Conservation (phyloP, 192 early-diverging fungal genomes). For the Umbelopsis ramanniana region DNA sequence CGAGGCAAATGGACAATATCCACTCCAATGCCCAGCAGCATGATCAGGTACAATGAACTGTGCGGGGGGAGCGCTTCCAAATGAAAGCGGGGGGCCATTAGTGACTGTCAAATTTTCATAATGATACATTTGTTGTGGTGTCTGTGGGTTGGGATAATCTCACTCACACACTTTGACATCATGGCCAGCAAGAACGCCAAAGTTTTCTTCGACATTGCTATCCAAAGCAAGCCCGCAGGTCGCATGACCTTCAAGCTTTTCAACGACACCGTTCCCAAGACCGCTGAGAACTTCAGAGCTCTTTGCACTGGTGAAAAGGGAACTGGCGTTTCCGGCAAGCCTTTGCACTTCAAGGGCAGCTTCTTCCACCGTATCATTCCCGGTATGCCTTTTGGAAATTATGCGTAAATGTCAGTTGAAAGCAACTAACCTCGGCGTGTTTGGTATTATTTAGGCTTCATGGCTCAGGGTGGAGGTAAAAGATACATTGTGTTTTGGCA, state of each 20-base stretch:
- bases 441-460: constrained; percentile 35
- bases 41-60: constrained; percentile 21
- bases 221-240: constrained; percentile 61
- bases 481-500: not conserved
- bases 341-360: constrained; percentile 59
- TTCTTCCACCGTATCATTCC: constrained; percentile 64
- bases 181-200: constrained; percentile 56
- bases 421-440: not conserved
- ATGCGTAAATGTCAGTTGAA: not conserved
- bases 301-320: constrained; percentile 70
- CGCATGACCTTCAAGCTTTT: constrained; percentile 69
- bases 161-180: constrained; percentile 11
- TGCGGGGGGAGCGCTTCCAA: not conserved
- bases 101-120: not conserved
- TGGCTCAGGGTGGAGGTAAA: constrained; percentile 56
- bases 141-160: no score
- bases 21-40: constrained; percentile 80
- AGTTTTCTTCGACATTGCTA: constrained; percentile 77
- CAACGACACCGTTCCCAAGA: constrained; percentile 86
- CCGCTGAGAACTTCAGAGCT: constrained; percentile 93
- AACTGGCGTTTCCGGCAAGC: constrained; percentile 61
- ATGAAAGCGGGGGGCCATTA: not conserved
- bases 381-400: constrained; percentile 15
- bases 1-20: constrained; percentile 77
- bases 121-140: no score